Evolutionary conservation across 345 rosid genomes (phyloP), one percentile per base, ranked within the genome.

Genomic region (Ceriops decandra): DNA sequence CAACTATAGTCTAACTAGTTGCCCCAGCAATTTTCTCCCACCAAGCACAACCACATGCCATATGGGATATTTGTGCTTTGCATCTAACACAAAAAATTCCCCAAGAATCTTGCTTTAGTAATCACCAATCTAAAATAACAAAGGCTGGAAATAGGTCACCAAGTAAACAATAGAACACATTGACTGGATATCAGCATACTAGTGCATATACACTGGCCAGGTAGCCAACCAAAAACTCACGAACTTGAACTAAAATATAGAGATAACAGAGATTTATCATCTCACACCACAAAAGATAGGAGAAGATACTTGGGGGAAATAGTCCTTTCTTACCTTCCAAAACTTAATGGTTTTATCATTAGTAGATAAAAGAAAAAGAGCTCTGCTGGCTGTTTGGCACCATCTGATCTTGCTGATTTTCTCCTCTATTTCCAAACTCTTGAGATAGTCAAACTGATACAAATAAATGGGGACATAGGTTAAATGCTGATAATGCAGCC

Each of bases 361-460:
- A 61, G 99, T 90, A 54, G 99, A 95, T 63, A 95, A 85, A 67
- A 95, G 99, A 82, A 89, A 95, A 65, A 92, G 80, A 62, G 97
- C 92, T 76, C 97, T 85, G 59, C 85, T 92, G 63, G 97, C 91
- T 60, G 87, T 83, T 78, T 92, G 97, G 79, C 98, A 95, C 99
- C 99, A 95, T 79, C 97, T 85, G 80, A 95, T 95, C 85, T 95
- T 95, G 87, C 92, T 95, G 70, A 95, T 92, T 88, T 95, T 95
- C 83, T 95, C 99, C 85, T 95, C 99, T 81, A 95, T 95, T 79
- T 95, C 99, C 96, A 95, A 90, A 76, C 99, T 95, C 88, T 95
- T 95, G 70, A 95, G 92, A 84, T 95, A 95, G 84, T 95, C 99
- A 85, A 95, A 95, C 99, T 95, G 90, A 68, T 57, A 81, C 8